Evolutionary conservation across 768 basidiomycete species (phyloP), one percentile per base, ranked within the genome.

Genomic region (Termitomyces sp.): DNA sequence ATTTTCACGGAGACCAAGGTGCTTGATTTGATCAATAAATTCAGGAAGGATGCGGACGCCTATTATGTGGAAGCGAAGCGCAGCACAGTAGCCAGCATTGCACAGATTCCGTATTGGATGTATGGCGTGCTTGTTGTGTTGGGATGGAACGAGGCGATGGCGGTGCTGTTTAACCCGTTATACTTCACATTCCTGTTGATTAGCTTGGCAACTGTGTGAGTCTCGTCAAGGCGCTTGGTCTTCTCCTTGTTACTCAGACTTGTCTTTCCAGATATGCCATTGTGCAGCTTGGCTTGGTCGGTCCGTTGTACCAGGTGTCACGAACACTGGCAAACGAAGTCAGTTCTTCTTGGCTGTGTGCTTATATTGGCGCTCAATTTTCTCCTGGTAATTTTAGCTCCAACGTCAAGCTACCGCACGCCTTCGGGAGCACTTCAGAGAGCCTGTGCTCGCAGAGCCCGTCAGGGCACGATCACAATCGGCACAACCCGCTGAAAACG

Each of bases 121-220:
- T 99, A 98, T 64, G 92, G 89, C 5, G 80, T 93, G 18, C 80
- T 99, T 60, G 86, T 92, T 13, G 81, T 98, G 5, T 81, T 99
- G 2, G 97, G 97, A 12, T 97, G 94, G 94, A 99, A 99, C 74
- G 97, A 99, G 73, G 93, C 95, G n/a, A 94, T 98, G 92, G 77
- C 87, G 51, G 88, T 99, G 53, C 69, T 99, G 55, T 94, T 95
- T 77, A 98, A 92, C 68, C 97, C 97, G 12, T 58, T 98, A 37
- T 98, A 98, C 74, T 95, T 96, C 70, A 82, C 91, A 33, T 79
- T 95, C 69, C 65, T 94, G 55, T 69, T 94, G 7, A 63, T 91
- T 62, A 77, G 79, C 40, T 67, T 89, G 61, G 88, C 79, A 36
- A 76, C 84, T 60, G 80, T 85, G 93, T 95, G 69, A 81, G 93